Evolutionary conservation across 2,329 filamentous ascomycete genomes (phyloP), one percentile per base, ranked within the genome.

Genomic region (Neoscytalidium dimidiatum): DNA sequence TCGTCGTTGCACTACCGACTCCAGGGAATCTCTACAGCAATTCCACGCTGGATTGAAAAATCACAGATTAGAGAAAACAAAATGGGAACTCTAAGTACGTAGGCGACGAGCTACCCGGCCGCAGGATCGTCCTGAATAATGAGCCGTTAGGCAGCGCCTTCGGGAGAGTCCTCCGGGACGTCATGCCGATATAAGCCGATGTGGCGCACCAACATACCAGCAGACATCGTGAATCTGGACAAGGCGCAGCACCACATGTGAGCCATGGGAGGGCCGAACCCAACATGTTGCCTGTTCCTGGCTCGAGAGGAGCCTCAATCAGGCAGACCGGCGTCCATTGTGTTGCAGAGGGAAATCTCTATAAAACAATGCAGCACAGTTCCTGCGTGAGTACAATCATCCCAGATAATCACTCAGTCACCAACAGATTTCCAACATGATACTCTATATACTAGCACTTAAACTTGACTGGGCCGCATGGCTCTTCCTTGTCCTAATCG

Each of bases 131-230:
- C n/a, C 49, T 19, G 14, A n/a, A 23, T 13, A 19, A 4, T 8
- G 7, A 19, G 13, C 9, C 17, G 26, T 58, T 13, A 48, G 56
- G 41, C 56, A 58, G 4, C 41, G 21, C 26, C 17, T 33, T 13
- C 2, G 28, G 28, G 4, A n/a, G 9, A 4, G 56, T 60, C 56
- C 41, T 7, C 17, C 17, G 28, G 56, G 41, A 19, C n/a, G 13
- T 33, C 8, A 4, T 17, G 35, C 17, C 13, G n/a, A 44, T 33
- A 33, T 28, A 46, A n/a, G 41, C n/a, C 38, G 28, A 44, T 46
- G 56, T 60, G 56, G 56, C 56, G 26, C n/a, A 58, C 56, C 56
- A 60, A 60, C 56, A 60, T n/a, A 9, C n/a, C 28, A 41, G 38
- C 21, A 41, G 38, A 60, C 56, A 46, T 60, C 56, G 56, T 23